Conservation (phyloP, 140 eudicot genomes). For the Cichorium intybus region DNA sequence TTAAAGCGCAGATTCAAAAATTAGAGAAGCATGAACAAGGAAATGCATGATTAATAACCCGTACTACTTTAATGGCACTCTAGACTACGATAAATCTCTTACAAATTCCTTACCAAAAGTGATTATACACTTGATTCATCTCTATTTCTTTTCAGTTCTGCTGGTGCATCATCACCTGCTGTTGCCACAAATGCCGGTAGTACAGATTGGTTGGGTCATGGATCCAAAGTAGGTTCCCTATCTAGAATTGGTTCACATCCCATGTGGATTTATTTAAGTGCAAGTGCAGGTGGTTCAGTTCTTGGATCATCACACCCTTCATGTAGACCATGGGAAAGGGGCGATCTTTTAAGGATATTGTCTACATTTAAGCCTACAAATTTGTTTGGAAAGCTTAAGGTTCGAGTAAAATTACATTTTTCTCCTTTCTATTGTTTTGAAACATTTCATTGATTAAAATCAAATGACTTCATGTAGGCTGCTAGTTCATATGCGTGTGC, state of each 20-base stretch:
- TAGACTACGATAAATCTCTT: not conserved
- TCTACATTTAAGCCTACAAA: slow-evolving; percentile 74
- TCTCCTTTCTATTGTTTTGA: not conserved
- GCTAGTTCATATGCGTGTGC: slow-evolving; percentile 90
- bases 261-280: slow-evolving; percentile 56
- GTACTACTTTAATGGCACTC: not conserved
- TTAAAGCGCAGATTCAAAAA: slow-evolving; percentile 1
- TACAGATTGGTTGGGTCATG: slow-evolving; percentile 70
- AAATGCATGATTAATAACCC: not conserved
- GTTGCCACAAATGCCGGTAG: slow-evolving; percentile 71
- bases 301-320: slow-evolving; percentile 90
- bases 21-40: slow-evolving; percentile 6
- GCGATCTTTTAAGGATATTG: slow-evolving; percentile 76
- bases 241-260: slow-evolving; percentile 65
- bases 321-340: slow-evolving; percentile 98
- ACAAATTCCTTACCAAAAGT: not conserved
- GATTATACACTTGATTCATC: not conserved
- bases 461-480: slow-evolving; percentile 41
- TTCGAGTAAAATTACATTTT: slow-evolving; percentile 16
- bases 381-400: slow-evolving; percentile 94
- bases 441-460: not conserved
- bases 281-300: slow-evolving; percentile 74
- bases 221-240: slow-evolving; percentile 73
- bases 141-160: slow-evolving; percentile 47
- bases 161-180: slow-evolving; percentile 92